Evolutionary conservation across 1,284 basidiomycete species (phyloP).

Genomic region (Mycosarcoma mackinlayi): DNA sequence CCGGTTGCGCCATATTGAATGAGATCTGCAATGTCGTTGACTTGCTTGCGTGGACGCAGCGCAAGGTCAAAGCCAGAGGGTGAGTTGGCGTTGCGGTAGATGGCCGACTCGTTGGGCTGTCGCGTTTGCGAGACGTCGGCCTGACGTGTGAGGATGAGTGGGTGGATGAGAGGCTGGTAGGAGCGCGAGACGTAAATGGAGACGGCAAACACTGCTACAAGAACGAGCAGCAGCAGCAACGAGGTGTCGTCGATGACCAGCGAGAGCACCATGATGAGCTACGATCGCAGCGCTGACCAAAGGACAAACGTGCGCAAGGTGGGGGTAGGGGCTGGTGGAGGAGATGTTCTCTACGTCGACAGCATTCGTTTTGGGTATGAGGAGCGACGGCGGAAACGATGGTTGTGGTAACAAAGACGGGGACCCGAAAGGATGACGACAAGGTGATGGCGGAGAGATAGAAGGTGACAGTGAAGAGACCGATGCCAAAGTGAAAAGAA

Average conservation of each 20-base stretch:
- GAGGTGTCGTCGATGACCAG: constrained; percentile 63
- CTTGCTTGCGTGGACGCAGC: constrained; percentile 46
- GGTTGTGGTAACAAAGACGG: too few relatives aligned
- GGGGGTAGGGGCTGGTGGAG: not conserved
- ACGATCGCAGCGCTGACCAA: constrained; percentile 1
- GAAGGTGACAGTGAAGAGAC: too few relatives aligned
- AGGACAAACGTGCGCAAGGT: not conserved
- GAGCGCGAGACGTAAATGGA: constrained; percentile 51
- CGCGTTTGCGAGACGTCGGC: constrained; percentile 62
- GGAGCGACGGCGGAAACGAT: too few relatives aligned
- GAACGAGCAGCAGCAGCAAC: constrained; percentile 49
- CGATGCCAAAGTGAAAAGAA: too few relatives aligned
- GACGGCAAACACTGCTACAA: constrained; percentile 46
- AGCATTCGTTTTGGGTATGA: not conserved
- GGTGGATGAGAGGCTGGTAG: constrained; percentile 64
- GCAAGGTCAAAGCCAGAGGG: constrained; percentile 65
- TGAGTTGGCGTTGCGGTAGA: constrained; percentile 66
- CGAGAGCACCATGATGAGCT: constrained; percentile 47
- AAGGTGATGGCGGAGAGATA: too few relatives aligned
- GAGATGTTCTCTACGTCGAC: not conserved
- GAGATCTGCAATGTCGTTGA: constrained; percentile 52
- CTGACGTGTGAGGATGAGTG: constrained; percentile 63
- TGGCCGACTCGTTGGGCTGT: constrained; percentile 56
- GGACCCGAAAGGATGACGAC: too few relatives aligned
- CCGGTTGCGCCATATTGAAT: constrained; percentile 43